Evolutionary conservation across 2,329 filamentous ascomycete species (phyloP).

Genomic region (Chalaropsis ovoidea): DNA sequence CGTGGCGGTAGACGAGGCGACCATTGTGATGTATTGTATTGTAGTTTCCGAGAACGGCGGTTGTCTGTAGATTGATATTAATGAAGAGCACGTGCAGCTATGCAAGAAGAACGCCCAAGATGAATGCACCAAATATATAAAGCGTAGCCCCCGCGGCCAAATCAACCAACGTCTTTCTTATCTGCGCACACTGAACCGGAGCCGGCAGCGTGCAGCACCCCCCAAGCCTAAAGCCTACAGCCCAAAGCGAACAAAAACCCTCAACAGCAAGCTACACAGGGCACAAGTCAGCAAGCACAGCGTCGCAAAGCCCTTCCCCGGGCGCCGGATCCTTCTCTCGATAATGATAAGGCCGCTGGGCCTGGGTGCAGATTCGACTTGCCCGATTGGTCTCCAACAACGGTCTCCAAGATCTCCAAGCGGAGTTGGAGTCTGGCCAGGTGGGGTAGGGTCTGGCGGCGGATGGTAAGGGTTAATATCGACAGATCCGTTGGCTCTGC

Average conservation of each 20-base stretch:
- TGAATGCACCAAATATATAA: background rate
- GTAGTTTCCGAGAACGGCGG: background rate
- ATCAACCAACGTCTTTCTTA: background rate
- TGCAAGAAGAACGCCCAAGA: background rate
- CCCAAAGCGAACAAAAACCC: too few species aligned
- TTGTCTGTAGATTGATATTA: background rate
- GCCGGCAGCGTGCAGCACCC: background rate
- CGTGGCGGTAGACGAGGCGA: conserved; percentile 14
- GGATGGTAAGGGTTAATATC: background rate
- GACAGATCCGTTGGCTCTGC: background rate
- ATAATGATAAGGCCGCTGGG: background rate
- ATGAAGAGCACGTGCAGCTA: background rate
- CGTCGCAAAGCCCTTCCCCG: too few species aligned
- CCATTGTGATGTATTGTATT: conserved; percentile 9
- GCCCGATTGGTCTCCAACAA: background rate
- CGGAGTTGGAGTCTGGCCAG: background rate
- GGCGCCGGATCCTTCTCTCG: too few species aligned
- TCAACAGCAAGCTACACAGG: too few species aligned
- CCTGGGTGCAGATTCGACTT: background rate
- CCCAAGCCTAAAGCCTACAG: too few species aligned
- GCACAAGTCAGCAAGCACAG: too few species aligned
- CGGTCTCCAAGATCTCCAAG: background rate
- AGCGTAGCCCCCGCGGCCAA: background rate
- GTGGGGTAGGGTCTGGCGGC: background rate
- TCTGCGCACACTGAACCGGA: background rate